Base-by-base conservation (phyloP, 1,284 basidiomycete species). In the Cystobasidium pallidum region DNA sequence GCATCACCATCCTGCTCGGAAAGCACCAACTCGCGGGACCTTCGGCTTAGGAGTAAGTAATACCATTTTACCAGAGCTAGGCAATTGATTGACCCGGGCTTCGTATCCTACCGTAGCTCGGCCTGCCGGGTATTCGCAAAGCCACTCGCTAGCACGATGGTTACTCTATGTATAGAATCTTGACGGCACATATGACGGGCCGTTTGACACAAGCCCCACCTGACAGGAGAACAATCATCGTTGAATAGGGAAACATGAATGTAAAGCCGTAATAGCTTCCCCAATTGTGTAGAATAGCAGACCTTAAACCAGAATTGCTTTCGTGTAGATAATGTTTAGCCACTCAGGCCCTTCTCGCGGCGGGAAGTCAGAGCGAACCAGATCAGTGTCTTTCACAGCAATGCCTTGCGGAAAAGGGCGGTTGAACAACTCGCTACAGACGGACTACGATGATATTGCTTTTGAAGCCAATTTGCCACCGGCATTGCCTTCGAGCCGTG, bases 31-130 rank as follows among this genome's bases (percentile, higher is more conserved):
- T 28, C 36, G 58, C 3, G 43, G 58, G 6, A 43, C n/a, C 26
- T 47, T 47, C 45, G 62, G 62, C 11, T 47, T 64, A 6, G 62
- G 62, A 28, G 62, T 64, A 51, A 64, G 62, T 51, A 7, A 24
- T n/a, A 2, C 6, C 17, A 15, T 21, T 13, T 34, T 1, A 1
- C 13, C 10, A 15, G 32, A 34, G 1, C 15, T 28, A 15, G 26
- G 11, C 34, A 43, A 3, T 26, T 11, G 21, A 17, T 15, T n/a
- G 39, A 24, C 24, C 15, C 30, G 8, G 32, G 17, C 57, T 17
- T 21, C 24, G 8, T 39, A 15, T 24, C 26, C 13, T 13, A 43
- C 3, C 11, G 34, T 39, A 61, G 58, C 41, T 61, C 13, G 58
- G 58, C 39, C 11, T 61, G n/a, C 41, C 58, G 19, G 41, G 41